Evolutionary conservation across 2,329 filamentous ascomycete species (phyloP), one percentile per base, ranked within the genome.

Genomic region (Alternaria solani): DNA sequence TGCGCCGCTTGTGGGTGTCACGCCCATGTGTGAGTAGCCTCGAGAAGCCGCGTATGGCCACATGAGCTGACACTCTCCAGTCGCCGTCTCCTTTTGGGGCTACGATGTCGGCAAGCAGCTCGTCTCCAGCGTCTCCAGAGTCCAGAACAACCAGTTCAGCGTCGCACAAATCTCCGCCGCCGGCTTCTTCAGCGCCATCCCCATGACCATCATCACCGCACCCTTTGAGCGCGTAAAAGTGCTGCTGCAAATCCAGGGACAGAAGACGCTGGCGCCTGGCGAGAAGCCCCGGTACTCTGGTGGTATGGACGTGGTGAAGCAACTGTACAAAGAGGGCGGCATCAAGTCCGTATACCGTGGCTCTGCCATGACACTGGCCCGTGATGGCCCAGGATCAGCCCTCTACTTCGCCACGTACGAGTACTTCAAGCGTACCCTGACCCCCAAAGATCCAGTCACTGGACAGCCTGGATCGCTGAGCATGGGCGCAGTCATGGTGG

Each of bases 141-240:
- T 88, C 58, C 83, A 89, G 67, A 88, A 92, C 79, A 83, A 87
- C 53, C 87, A 89, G 69, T 92, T 92, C 81, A 88, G 89, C 60
- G 93, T 97, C 75, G 91, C 85, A 43, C 95, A 99, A 80, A 89
- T 96, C 81, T 95, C 92, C 34, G 87, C 92, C 36, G 95, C 95
- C 14, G 95, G 95, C 66, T 97, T 97, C 73, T 80, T 99, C 87
- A 96, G 92, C 75, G 95, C 95, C 62, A 91, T 99, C 61, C 95
- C 95, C 74, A 96, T 96, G 93, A 99, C 95, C 4, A 82, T 92
- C 80, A 97, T 99, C 83, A 98, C 95, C n/a, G 95, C 95, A 5
- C 95, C 95, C 62, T 98, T 99, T 78, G 95, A 99, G 86, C 94
- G 95, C 75, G 93, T 99, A 71, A 99, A 99, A 82, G 94, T 99